phyloP scores from a whole-genome alignment of 495 filamentous ascomycete genomes.

The Aspergillus homomorphus region DNA sequence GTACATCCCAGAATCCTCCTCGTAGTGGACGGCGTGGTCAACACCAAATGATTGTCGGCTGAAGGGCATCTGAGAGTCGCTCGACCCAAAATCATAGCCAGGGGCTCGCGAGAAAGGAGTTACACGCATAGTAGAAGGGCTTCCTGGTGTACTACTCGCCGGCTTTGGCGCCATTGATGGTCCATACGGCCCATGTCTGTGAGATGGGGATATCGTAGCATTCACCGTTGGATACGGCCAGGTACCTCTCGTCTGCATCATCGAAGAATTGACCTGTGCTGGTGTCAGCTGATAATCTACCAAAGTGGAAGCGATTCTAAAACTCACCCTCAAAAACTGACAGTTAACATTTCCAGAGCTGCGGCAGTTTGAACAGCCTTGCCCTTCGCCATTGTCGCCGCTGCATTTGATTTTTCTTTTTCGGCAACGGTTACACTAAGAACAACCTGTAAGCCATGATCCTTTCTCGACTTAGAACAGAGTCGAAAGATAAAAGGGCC shows the following conservation, averaged over 20 bases:
- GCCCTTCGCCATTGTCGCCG: constrained; percentile 72
- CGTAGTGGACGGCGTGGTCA: constrained; percentile 29
- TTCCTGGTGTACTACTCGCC: constrained; percentile 15
- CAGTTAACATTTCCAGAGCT: constrained; percentile 66
- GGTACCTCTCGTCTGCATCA: constrained; percentile 22
- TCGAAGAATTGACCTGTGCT: constrained; percentile 25
- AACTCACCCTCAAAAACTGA: constrained; percentile 73
- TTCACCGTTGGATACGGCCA: constrained; percentile 33
- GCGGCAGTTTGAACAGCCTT: constrained; percentile 80
- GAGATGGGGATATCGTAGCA: constrained; percentile 16
- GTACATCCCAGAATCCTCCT: constrained; percentile 31
- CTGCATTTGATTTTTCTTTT: constrained; percentile 96
- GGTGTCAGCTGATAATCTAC: neutral
- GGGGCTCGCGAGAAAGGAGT: constrained; percentile 20
- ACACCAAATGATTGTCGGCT: constrained; percentile 20
- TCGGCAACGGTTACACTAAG: constrained; percentile 83
- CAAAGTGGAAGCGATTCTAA: neutral
- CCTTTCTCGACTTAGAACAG: constrained; percentile 1
- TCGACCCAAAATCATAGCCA: constrained; percentile 27
- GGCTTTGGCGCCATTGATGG: constrained; percentile 19
- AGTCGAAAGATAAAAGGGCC: neutral
- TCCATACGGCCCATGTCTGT: constrained; percentile 22
- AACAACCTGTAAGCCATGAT: constrained; percentile 14
- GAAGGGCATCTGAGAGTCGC: constrained; percentile 22
- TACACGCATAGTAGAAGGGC: constrained; percentile 19